phyloP scores from a whole-genome alignment of 805 yeast species.

The Lipomyces kockii region DNA sequence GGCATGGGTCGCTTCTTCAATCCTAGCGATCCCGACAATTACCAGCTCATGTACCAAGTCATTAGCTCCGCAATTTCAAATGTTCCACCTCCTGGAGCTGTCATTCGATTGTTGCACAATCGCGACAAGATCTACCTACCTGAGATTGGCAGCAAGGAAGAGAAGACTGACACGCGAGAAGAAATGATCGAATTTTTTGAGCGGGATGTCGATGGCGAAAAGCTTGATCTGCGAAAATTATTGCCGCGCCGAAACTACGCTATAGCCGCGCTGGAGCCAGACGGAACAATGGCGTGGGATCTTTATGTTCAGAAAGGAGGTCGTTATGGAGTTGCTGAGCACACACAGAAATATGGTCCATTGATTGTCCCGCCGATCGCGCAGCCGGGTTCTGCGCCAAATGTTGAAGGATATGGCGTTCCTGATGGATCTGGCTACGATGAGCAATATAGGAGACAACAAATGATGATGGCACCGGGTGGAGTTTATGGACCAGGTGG shows the following conservation, averaged over 20 bases:
- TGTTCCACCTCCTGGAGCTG: constrained; percentile 88
- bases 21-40: constrained; percentile 64
- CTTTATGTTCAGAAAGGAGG: constrained; percentile 32
- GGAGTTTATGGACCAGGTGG: constrained; percentile 16
- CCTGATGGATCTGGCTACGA: neutral
- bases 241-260: constrained; percentile 34
- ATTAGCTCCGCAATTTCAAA: constrained; percentile 90
- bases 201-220: constrained; percentile 36
- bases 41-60: constrained; percentile 57
- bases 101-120: constrained; percentile 71
- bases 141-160: constrained; percentile 12
- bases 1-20: constrained; percentile 75
- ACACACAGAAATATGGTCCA: constrained; percentile 33
- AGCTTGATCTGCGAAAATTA: constrained; percentile 22
- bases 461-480: constrained; percentile 4
- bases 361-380: constrained; percentile 25
- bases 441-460: constrained; percentile 1
- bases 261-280: constrained; percentile 18
- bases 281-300: constrained; percentile 32
- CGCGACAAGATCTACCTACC: constrained; percentile 66
- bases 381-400: neutral
- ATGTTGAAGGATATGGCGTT: neutral
- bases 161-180: constrained; percentile 31
- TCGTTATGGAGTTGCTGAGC: constrained; percentile 14
- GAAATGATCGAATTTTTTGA: constrained; percentile 37